Evolutionary conservation across 441 rosid species (phyloP).

Genomic region (Brassica hybrid): DNA sequence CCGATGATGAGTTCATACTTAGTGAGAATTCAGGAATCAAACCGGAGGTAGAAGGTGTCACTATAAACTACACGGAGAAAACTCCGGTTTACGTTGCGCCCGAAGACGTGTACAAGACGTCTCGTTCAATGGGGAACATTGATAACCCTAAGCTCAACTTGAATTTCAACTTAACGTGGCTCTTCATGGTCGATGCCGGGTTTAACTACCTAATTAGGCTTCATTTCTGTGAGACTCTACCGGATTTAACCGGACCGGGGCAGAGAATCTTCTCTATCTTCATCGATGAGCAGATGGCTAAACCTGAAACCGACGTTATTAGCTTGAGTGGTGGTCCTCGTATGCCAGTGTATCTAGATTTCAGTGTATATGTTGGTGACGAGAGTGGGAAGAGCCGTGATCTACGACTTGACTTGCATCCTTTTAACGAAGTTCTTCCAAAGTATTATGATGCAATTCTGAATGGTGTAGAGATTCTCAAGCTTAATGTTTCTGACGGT

Average conservation of each 20-base stretch:
- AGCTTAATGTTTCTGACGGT: constrained; percentile 23
- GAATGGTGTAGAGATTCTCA: constrained; percentile 63
- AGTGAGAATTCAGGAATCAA: not conserved
- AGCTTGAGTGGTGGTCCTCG: constrained; percentile 27
- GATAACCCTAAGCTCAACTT: not conserved
- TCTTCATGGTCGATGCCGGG: constrained; percentile 45
- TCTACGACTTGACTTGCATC: constrained; percentile 42
- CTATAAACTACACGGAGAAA: constrained; percentile 15
- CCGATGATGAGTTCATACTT: constrained; percentile 24
- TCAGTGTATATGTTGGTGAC: not conserved
- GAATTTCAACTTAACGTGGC: constrained; percentile 46
- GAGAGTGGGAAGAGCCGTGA: constrained; percentile 2
- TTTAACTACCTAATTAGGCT: constrained; percentile 51
- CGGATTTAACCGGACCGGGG: not conserved
- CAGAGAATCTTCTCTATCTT: constrained; percentile 42
- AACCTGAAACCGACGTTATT: constrained; percentile 30
- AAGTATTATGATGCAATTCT: constrained; percentile 43
- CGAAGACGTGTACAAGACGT: constrained; percentile 34
- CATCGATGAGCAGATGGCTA: not conserved
- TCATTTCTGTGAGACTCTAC: constrained; percentile 50
- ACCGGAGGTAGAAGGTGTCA: accelerated
- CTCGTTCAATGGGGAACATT: constrained; percentile 39
- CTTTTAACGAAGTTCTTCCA: not conserved
- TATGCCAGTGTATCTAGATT: constrained; percentile 47
- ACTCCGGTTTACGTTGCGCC: constrained; percentile 50